Percentiles rank a stretch among this genome's conserved stretches.
These are phyloP conservation scores for Pisolithus tinctorius DNA, from an alignment of 768 basidiomycete species.

Conservation along the genomic window DNA sequence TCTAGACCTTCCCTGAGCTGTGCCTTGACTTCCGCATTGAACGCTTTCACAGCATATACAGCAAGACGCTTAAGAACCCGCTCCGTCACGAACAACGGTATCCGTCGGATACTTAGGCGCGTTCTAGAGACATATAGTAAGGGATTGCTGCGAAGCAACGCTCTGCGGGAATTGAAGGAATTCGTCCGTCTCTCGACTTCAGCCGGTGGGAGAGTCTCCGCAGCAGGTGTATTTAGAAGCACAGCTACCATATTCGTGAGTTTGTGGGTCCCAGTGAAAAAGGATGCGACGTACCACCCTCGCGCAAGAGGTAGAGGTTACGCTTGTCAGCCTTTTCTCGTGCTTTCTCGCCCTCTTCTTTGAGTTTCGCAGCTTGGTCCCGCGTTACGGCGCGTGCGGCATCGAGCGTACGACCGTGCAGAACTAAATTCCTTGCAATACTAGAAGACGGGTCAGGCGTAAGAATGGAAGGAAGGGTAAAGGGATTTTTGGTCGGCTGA, in stretches of 20 bases:
- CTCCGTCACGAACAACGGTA: slow-evolving; percentile 88
- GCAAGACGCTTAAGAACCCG: slow-evolving; percentile 84
- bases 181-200: slow-evolving; percentile 83
- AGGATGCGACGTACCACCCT: slow-evolving; percentile 67
- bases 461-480: slow-evolving; percentile 80
- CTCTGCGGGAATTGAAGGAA: slow-evolving; percentile 80
- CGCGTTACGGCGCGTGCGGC: slow-evolving; percentile 86
- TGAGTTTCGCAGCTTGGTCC: slow-evolving; percentile 81
- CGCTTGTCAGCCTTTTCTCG: slow-evolving; percentile 91
- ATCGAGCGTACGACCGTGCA: slow-evolving; percentile 91
- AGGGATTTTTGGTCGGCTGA: slow-evolving; percentile 75
- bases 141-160: slow-evolving; percentile 84
- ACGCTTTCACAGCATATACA: slow-evolving; percentile 70
- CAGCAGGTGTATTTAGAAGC: slow-evolving; percentile 79
- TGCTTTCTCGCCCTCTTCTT: slow-evolving; percentile 79
- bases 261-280: not conserved
- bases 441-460: slow-evolving; percentile 90
- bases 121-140: slow-evolving; percentile 92
- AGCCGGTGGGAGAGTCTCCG: slow-evolving; percentile 56
- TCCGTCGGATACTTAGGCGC: slow-evolving; percentile 87
- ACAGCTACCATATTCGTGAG: slow-evolving; percentile 56
- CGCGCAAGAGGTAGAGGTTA: slow-evolving; percentile 90
- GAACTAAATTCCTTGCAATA: slow-evolving; percentile 72
- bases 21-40: slow-evolving; percentile 69
- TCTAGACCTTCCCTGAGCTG: slow-evolving; percentile 55